Evolutionary conservation across 176 grass and related monocot species (phyloP).

Genomic region (sorghum (Sorghum bicolor)): DNA sequence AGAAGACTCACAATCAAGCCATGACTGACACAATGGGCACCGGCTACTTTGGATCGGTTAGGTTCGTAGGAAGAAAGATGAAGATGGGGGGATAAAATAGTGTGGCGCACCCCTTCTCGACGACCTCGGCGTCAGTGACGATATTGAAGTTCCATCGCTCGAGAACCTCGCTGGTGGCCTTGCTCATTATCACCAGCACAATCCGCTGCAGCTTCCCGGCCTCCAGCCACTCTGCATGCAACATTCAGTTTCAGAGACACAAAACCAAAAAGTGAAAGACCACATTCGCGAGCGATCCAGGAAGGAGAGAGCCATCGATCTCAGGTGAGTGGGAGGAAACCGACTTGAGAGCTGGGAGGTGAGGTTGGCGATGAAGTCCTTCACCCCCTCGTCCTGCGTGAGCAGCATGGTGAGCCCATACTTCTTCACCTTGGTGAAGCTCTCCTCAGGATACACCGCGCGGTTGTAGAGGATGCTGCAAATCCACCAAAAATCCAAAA

Average conservation of each 20-base stretch:
- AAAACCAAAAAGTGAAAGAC: background rate
- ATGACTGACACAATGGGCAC: background rate
- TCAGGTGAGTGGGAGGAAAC: background rate
- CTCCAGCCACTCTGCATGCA: slow-evolving; percentile 87
- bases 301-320: background rate
- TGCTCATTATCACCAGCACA: slow-evolving; percentile 95
- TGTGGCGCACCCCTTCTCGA: slow-evolving; percentile 68
- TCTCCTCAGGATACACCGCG: slow-evolving; percentile 86
- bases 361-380: slow-evolving; percentile 61
- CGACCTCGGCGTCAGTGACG: slow-evolving; percentile 79
- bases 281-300: background rate
- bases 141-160: slow-evolving; percentile 99
- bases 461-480: slow-evolving; percentile 97
- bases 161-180: slow-evolving; percentile 81
- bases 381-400: slow-evolving; percentile 85
- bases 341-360: slow-evolving; percentile 86
- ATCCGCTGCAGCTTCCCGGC: slow-evolving; percentile 85
- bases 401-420: slow-evolving; percentile 91
- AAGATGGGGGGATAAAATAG: background rate
- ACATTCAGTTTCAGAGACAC: background rate
- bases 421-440: slow-evolving; percentile 97
- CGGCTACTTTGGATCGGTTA: background rate
- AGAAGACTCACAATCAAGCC: background rate
- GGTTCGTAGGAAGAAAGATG: background rate
- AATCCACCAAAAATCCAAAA: background rate